Evolutionary conservation across 345 rosid species (phyloP).

Genomic region (Syzygium jambos): DNA sequence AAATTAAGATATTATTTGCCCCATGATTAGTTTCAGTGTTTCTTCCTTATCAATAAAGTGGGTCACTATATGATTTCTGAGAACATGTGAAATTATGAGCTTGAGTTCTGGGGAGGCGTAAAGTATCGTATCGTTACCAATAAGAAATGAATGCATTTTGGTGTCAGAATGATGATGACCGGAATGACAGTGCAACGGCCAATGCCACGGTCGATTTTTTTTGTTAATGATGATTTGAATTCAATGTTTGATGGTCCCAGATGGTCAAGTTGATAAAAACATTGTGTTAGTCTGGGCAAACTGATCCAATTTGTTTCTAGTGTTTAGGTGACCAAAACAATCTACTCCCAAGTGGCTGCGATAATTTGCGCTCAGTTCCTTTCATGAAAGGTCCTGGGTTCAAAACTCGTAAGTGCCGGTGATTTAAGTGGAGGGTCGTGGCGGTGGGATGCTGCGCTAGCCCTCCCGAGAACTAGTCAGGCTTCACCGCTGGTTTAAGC

Average conservation of each 20-base stretch:
- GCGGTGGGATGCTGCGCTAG: no score
- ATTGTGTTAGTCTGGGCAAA: neutral
- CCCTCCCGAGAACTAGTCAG: no score
- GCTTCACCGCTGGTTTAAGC: no score
- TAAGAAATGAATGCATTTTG: neutral
- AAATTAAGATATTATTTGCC: conserved; percentile 5
- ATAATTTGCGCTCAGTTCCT: no score
- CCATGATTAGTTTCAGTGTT: conserved; percentile 3
- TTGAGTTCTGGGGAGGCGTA: conserved; percentile 8
- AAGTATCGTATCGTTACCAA: neutral
- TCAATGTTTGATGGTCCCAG: neutral
- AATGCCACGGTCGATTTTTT: neutral
- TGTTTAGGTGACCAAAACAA: neutral
- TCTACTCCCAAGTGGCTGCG: no score
- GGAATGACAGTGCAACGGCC: neutral
- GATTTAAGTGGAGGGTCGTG: no score
- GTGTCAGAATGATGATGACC: neutral
- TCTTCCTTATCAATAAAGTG: neutral
- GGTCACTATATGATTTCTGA: neutral
- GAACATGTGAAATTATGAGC: conserved; percentile 1
- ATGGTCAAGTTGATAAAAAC: neutral
- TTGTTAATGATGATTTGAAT: neutral
- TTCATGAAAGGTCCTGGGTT: no score
- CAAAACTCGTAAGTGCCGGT: no score
- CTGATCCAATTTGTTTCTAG: neutral